These are phyloP conservation scores for Boletus vermiculosoides DNA, from an alignment of 768 basidiomycete genomes.

Conservation along the genomic window DNA sequence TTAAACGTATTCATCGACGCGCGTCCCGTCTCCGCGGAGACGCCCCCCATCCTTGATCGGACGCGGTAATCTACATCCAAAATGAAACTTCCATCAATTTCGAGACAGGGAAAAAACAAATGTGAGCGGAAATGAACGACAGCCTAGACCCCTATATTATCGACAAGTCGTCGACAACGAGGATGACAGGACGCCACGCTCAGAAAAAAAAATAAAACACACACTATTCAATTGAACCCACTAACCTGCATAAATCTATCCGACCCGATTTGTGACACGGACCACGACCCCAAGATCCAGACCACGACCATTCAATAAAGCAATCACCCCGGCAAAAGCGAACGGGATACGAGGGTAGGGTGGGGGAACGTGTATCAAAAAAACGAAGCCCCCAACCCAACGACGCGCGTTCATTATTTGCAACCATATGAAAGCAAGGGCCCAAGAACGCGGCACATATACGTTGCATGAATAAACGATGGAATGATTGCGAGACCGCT, in stretches of 20 bases:
- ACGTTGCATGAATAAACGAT: too few species aligned
- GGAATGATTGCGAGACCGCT: background rate
- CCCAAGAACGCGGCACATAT: background rate
- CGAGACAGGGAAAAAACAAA: background rate
- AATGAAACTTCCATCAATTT: background rate
- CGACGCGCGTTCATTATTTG: background rate
- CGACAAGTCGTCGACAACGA: constrained; percentile 7
- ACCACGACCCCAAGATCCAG: constrained; percentile 1
- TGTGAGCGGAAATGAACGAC: constrained; percentile 11
- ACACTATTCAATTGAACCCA: constrained; percentile 1
- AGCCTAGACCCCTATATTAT: constrained; percentile 2
- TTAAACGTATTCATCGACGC: constrained; percentile 46
- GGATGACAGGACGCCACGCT: background rate
- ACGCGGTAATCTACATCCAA: constrained; percentile 49
- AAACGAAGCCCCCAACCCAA: constrained; percentile 7
- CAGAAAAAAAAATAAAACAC: background rate
- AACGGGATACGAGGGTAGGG: background rate
- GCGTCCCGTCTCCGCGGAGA: constrained; percentile 37
- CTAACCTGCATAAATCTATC: constrained; percentile 53
- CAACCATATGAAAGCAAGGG: too few species aligned
- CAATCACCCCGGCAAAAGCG: background rate
- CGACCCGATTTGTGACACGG: background rate
- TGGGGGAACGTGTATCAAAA: constrained; percentile 16
- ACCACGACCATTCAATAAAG: background rate
- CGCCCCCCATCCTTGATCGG: constrained; percentile 44